A percentile compares a stretch with the other conserved stretches of the same genome.
Evolutionary conservation across 2,329 filamentous ascomycete species (phyloP).

Genomic region (Xylaria sp.): DNA sequence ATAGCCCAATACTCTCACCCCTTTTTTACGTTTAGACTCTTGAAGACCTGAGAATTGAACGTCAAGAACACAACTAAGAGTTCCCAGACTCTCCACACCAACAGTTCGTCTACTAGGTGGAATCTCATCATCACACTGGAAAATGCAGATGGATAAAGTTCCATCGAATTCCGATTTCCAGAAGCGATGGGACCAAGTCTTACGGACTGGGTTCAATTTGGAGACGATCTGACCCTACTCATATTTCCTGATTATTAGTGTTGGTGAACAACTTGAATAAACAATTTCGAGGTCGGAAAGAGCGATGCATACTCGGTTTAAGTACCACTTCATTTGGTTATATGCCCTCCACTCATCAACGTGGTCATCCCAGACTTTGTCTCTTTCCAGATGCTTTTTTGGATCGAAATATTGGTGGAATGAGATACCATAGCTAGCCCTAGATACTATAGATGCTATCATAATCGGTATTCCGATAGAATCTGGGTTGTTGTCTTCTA

Average conservation of each 20-base stretch:
- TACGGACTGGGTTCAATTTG: neutral
- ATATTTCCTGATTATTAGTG: neutral
- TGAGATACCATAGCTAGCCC: neutral
- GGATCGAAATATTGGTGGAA: neutral
- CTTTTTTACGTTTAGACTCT: neutral
- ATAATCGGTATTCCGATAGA: neutral
- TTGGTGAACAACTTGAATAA: neutral
- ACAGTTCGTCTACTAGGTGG: neutral
- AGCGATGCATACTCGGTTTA: neutral
- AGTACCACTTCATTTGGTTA: constrained; percentile 11
- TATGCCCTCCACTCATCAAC: neutral
- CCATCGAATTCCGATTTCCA: neutral
- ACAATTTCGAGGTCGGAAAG: too few relatives aligned
- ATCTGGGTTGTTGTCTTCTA: neutral
- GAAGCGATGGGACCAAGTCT: neutral
- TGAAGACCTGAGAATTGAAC: neutral
- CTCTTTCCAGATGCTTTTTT: neutral
- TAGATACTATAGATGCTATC: neutral
- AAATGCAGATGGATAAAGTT: neutral
- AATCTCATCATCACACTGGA: neutral
- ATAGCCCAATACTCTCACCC: neutral
- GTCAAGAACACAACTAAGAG: neutral
- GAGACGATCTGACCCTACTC: neutral
- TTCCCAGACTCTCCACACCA: neutral
- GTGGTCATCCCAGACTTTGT: neutral